These are phyloP conservation scores for Pythium monospermum DNA, from an alignment of 352 stramenopile species.

Conservation along the genomic window DNA sequence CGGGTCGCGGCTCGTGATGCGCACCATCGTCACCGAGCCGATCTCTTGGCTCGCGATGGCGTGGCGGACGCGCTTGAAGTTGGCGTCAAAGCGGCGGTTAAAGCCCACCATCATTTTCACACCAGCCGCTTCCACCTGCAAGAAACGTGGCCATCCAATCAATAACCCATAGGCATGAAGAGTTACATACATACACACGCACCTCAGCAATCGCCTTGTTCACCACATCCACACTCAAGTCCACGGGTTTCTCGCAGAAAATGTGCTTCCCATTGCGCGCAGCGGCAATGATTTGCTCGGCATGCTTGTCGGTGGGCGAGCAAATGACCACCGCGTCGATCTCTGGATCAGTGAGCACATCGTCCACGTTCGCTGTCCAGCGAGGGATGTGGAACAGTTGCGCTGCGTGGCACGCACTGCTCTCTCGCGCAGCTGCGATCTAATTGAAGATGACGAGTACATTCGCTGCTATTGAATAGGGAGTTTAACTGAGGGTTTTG, in stretches of 20 bases:
- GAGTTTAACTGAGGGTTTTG: too few relatives aligned
- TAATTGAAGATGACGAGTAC: too few relatives aligned
- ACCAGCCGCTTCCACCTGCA: too few relatives aligned
- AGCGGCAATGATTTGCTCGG: conserved; percentile 92
- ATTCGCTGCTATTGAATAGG: too few relatives aligned
- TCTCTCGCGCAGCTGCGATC: conserved; percentile 26
- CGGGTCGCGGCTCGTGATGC: conserved; percentile 65
- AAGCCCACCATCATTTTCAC: conserved; percentile 96
- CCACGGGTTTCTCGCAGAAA: conserved; percentile 95
- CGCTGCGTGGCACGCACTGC: conserved; percentile 32
- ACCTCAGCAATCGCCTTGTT: conserved; percentile 55
- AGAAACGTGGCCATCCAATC: too few relatives aligned
- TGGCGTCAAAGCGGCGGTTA: conserved; percentile 92
- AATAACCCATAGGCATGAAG: too few relatives aligned
- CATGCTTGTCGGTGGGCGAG: conserved; percentile 91
- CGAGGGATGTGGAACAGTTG: conserved; percentile 44
- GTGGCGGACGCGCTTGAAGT: conserved; percentile 87
- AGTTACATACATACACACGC: too few relatives aligned
- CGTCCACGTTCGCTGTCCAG: conserved; percentile 71
- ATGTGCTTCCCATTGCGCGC: conserved; percentile 92
- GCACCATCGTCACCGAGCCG: conserved; percentile 82
- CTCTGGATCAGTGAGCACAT: conserved; percentile 91
- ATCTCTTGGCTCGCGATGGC: conserved; percentile 86
- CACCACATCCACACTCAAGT: conserved; percentile 79
- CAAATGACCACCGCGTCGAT: conserved; percentile 96